Evolutionary conservation across 495 filamentous ascomycete genomes (phyloP).

Genomic region (Neurospora sp.): DNA sequence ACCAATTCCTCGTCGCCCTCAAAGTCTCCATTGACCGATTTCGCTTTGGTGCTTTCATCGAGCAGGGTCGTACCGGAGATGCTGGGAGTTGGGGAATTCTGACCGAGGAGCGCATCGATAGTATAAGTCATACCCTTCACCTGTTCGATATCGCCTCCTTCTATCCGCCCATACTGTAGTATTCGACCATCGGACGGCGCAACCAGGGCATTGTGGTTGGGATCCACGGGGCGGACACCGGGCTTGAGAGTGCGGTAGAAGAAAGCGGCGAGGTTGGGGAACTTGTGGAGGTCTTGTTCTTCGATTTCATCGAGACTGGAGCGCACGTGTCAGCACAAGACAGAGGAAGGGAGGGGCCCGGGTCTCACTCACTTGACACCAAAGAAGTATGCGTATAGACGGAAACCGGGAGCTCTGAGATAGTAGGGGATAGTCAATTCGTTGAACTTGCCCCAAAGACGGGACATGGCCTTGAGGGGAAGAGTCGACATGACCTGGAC

Average conservation of each 20-base stretch:
- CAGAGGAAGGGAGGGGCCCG: background rate
- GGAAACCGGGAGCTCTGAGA: constrained; percentile 88
- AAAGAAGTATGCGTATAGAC: constrained; percentile 83
- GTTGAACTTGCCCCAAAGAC: constrained; percentile 92
- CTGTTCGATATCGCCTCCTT: constrained; percentile 91
- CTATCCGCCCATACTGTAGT: constrained; percentile 85
- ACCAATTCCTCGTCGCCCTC: constrained; percentile 52
- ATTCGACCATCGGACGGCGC: constrained; percentile 85
- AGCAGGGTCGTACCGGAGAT: constrained; percentile 20
- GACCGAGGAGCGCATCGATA: constrained; percentile 81
- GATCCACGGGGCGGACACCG: constrained; percentile 77
- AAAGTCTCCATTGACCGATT: constrained; percentile 4
- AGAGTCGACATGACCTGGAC: constrained; percentile 94
- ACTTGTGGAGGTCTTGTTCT: constrained; percentile 77
- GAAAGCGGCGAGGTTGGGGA: constrained; percentile 90
- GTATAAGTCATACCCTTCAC: constrained; percentile 98
- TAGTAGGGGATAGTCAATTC: constrained; percentile 85
- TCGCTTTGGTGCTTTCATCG: constrained; percentile 1
- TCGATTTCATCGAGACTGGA: constrained; percentile 67
- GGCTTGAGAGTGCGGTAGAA: constrained; percentile 94
- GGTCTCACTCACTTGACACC: constrained; percentile 61
- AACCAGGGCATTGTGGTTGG: constrained; percentile 64
- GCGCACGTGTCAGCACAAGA: background rate
- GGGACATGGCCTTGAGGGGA: constrained; percentile 85
- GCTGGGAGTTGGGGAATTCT: constrained; percentile 38